Conservation (phyloP, 768 basidiomycete genomes). For the Cantharellus anzutake region DNA sequence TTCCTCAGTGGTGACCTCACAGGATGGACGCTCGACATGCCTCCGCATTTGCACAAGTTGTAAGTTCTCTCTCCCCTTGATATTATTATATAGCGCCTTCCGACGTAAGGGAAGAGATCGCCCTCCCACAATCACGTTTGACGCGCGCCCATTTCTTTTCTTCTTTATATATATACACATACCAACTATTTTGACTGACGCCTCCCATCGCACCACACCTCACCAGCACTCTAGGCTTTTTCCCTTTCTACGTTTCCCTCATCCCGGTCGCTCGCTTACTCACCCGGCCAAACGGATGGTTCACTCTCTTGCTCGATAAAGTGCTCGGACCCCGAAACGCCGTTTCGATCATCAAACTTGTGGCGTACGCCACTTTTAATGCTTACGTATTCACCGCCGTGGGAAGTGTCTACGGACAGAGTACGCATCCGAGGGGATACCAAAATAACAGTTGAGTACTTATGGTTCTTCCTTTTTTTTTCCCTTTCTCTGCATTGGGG, state of each 20-base stretch:
- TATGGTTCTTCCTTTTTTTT: not conserved
- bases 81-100: not conserved
- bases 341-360: not conserved
- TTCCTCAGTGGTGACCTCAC: not conserved
- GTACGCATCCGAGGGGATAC: not conserved
- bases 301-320: not conserved
- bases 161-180: too few relatives aligned
- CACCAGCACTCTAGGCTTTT: not conserved
- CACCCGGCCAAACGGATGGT: not conserved
- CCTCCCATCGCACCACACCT: too few relatives aligned
- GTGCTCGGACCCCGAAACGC: not conserved
- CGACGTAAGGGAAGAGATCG: too few relatives aligned
- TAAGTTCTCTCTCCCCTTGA: not conserved
- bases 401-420: not conserved
- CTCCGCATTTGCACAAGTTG: conserved; percentile 1
- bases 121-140: too few relatives aligned
- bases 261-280: not conserved
- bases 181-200: too few relatives aligned
- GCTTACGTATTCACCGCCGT: not conserved
- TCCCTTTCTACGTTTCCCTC: not conserved
- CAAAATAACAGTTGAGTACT: not conserved
- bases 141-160: too few relatives aligned
- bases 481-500: not conserved
- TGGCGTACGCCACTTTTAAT: not conserved
- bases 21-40: not conserved